A percentile compares a stretch with the other conserved stretches of the same genome.
Conservation (phyloP, 1,284 basidiomycete species). For the Pseudozyma sp. region DNA sequence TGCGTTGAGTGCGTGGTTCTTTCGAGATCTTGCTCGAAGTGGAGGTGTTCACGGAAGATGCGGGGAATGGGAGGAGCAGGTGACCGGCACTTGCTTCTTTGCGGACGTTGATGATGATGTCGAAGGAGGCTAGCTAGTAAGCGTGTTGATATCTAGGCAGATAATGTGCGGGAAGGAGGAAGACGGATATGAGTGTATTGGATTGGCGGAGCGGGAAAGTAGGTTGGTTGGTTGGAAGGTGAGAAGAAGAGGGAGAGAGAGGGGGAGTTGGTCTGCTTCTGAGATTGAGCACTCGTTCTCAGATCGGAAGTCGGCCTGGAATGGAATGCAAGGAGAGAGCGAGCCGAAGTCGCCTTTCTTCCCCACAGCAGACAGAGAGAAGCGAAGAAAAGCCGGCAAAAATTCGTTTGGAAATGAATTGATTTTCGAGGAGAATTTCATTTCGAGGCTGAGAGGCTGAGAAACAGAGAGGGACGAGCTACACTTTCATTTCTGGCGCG, state of each 20-base stretch:
- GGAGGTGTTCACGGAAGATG: background rate
- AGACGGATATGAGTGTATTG: background rate
- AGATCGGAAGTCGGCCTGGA: constrained; percentile 30
- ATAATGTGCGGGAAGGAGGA: background rate
- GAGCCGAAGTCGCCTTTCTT: background rate
- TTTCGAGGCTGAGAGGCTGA: background rate
- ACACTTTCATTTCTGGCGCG: constrained; percentile 21
- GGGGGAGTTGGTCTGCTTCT: constrained; percentile 4
- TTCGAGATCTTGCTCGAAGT: background rate
- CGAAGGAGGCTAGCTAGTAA: background rate
- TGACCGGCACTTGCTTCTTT: constrained; percentile 20
- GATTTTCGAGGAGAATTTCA: constrained; percentile 5
- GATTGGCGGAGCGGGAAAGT: constrained; percentile 1
- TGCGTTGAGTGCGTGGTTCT: background rate
- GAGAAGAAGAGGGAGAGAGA: background rate
- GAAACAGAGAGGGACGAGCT: background rate
- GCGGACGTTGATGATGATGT: background rate
- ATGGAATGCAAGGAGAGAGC: constrained; percentile 26
- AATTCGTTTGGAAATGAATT: constrained; percentile 14
- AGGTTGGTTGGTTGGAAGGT: no score
- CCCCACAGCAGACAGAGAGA: background rate
- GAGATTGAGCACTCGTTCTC: background rate
- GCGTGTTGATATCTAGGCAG: background rate
- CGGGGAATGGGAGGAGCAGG: constrained; percentile 7
- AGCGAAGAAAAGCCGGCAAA: background rate